These are phyloP conservation scores for Fonsecaea multimorphosa DNA, from an alignment of 2,329 filamentous ascomycete species.

Conservation along the genomic window DNA sequence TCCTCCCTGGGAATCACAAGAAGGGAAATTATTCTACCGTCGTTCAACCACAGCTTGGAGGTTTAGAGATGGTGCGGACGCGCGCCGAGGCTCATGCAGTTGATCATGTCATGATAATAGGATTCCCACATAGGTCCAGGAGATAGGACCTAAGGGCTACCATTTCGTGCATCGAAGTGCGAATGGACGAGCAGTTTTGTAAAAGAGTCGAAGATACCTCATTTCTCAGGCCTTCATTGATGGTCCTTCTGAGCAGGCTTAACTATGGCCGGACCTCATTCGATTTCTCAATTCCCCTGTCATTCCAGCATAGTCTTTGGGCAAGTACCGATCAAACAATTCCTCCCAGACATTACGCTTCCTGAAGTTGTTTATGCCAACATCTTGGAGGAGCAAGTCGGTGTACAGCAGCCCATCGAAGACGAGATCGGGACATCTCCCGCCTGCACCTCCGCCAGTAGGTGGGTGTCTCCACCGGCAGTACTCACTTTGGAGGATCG, in stretches of 20 bases:
- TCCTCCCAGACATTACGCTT: conserved; percentile 44
- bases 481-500: conserved; percentile 70
- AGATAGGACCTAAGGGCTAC: not conserved
- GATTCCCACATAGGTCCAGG: not conserved
- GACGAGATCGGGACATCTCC: conserved; percentile 69
- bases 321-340: conserved; percentile 48
- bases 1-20: not conserved
- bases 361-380: conserved; percentile 61
- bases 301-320: conserved; percentile 50
- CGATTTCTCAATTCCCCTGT: conserved; percentile 46
- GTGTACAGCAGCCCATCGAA: conserved; percentile 78
- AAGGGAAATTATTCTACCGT: not conserved
- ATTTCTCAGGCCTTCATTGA: not conserved
- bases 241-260: not conserved
- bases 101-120: not conserved
- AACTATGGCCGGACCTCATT: not conserved
- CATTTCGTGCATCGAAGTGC: not conserved
- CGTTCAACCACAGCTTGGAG: not conserved
- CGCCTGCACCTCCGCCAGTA: conserved; percentile 61
- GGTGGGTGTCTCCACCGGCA: conserved; percentile 72
- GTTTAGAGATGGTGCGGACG: not conserved
- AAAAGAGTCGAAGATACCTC: not conserved
- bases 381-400: conserved; percentile 70
- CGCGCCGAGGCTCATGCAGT: not conserved
- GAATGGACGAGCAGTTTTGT: not conserved